Conservation (phyloP, 164 flowering plant species). For the Umbilicus rupestris region DNA sequence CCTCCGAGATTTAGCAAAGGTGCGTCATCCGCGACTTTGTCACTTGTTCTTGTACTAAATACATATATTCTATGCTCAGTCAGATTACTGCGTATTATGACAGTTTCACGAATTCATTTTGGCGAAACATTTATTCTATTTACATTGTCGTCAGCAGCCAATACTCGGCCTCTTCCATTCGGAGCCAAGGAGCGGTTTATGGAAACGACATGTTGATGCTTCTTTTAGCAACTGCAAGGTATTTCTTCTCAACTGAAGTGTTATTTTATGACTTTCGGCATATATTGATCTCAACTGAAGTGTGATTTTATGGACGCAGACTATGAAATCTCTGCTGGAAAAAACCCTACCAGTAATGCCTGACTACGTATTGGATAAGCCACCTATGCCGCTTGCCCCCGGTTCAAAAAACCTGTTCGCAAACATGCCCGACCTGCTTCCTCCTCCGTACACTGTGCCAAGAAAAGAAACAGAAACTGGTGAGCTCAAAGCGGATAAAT, state of each 20-base stretch:
- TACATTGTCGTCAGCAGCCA: slow-evolving; percentile 45
- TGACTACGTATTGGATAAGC: slow-evolving; percentile 3
- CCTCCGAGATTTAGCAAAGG: slow-evolving; percentile 68
- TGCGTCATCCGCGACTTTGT: slow-evolving; percentile 13
- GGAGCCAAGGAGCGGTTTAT: slow-evolving; percentile 70
- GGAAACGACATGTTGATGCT: slow-evolving; percentile 89
- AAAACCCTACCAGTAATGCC: slow-evolving; percentile 4
- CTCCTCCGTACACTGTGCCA: background rate
- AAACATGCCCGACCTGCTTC: slow-evolving; percentile 1
- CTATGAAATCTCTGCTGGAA: background rate
- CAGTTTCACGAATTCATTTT: background rate
- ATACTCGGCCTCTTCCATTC: slow-evolving; percentile 60
- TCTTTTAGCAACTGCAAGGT: slow-evolving; percentile 71
- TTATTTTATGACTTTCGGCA: no score
- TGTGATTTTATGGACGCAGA: background rate
- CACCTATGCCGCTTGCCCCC: slow-evolving; percentile 3
- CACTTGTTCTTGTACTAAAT: background rate
- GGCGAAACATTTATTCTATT: background rate
- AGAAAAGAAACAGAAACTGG: background rate
- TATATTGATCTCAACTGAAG: background rate
- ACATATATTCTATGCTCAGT: no score
- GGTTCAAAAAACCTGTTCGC: background rate
- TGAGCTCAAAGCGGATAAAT: background rate
- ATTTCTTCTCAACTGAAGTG: slow-evolving; percentile 8
- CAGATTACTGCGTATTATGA: no score